Base-by-base conservation (phyloP, 1,284 basidiomycete species). In the Rhodotorula sp. region DNA sequence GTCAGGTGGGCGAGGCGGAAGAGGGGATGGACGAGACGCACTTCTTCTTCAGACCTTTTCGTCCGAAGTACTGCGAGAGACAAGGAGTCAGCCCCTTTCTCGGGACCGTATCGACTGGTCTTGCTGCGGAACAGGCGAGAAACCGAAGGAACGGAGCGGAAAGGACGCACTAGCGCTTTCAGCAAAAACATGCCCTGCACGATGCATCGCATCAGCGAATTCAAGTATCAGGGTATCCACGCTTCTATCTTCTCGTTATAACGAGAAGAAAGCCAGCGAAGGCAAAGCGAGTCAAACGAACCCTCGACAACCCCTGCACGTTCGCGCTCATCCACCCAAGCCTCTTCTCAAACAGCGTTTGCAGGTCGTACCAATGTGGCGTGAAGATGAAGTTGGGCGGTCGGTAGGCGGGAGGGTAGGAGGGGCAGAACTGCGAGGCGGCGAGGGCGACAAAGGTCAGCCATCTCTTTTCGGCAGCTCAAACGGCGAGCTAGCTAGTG, bases 331-430 rank as follows among this genome's bases (percentile, higher is more conserved):
- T 89, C 72, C 88, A 85, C 0, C 90, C 87, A 74, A 90, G 91
- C 7, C 85, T 83, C 79, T 95, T 95, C 37, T 82, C 81, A 80
- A 96, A 95, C 37, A 97, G 82, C 5, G 87, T 85, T 69, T 93
- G 88, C 11, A 97, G 83, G 78, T 96, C 94, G 76, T 97, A 96
- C 92, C 92, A 96, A 78, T 97, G 94, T 2, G 94, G 93, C 0
- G 91, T 88, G 76, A 87, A 94, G 9, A 95, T 87, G 84, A 96
- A 87, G 74, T 92, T 90, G 0, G 82, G 78, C 9, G 89, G 84
- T 53, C 86, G 85, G 48, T 84, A 81, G 54, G 87, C 85, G 31
- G 82, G 75, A 10, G 74, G 68, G 68, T 69, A 77, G 6, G n/a
- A 15, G 5, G 76, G 76, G 15, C 73, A 71, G 64, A 77, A 73